Base-by-base conservation (phyloP, 768 basidiomycete species). In the Leucocoprinus birnbaumii region DNA sequence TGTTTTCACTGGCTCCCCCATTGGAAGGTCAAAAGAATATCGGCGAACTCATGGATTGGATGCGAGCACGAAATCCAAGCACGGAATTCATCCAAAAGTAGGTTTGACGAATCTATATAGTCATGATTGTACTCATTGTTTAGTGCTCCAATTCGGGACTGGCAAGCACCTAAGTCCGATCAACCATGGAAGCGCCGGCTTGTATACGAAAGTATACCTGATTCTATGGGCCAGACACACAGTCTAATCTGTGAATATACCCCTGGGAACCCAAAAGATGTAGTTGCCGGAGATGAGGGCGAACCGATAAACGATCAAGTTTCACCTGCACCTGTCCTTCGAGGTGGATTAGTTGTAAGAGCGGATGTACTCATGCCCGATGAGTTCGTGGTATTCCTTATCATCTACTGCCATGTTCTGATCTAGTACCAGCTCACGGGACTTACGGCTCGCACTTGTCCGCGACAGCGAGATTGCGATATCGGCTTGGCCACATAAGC, bases 351-450 rank as follows among this genome's bases (percentile, higher is more conserved):
- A 21, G 31, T 37, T 31, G 24, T 40, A 26, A 47, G 24, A 18
- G 19, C 56, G 16, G 55, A 59, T n/a, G 25, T 59, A 16, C 24
- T 56, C 9, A 53, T 56, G 44, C 58, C 58, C 24, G 58, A 59
- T 18, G 41, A 52, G 58, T 59, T 16, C 13, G 58, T 56, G 14
- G 14, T 10, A 16, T 37, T 16, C 8, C 21, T 18, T 26, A 18
- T 3, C 19, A 21, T n/a, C 35, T 37, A 5, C 40, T 34, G 5
- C 25, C n/a, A n/a, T 38, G 25, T 27, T 37, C 22, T 49, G 18
- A 25, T 25, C n/a, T 7, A 11, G 24, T 16, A 14, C 21, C 9
- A 51, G 42, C 25, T 16, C 49, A 43, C 51, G 43, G 27, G 42
- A 47, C 24, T 43, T 59, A 19, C 53, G 58, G n/a, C 21, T 59